Conservation (phyloP, 352 stramenopile genomes). For the Phytophthora sp. region DNA sequence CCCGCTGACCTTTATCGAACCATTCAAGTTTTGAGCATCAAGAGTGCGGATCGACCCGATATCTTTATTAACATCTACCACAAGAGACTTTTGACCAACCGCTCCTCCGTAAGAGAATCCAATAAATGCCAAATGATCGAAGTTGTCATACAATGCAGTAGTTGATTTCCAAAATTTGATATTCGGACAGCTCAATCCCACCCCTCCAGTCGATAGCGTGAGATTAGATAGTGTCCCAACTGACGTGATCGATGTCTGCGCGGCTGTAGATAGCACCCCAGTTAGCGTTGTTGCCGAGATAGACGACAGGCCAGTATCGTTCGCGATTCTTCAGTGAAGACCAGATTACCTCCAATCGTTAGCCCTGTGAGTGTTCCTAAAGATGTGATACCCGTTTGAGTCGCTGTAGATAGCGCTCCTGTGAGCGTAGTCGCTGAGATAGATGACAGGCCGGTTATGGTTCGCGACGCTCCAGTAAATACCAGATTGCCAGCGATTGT, state of each 20-base stretch:
- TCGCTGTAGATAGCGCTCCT: neutral
- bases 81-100: neutral
- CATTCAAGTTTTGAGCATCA: too few relatives aligned
- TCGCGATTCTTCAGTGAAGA: neutral
- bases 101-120: too few relatives aligned
- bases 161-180: neutral
- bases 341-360: neutral
- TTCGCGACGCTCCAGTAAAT: too few relatives aligned
- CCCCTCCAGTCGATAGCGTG: neutral
- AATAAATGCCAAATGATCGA: neutral
- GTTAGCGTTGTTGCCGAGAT: neutral
- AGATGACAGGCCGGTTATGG: neutral
- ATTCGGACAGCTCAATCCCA: neutral
- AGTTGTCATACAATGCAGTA: neutral
- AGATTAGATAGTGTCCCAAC: slow-evolving; percentile 1
- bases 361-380: neutral
- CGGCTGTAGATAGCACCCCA: too few relatives aligned
- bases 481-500: too few relatives aligned
- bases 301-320: neutral
- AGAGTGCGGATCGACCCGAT: too few relatives aligned
- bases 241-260: neutral
- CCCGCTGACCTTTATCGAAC: too few relatives aligned
- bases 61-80: slow-evolving; percentile 1
- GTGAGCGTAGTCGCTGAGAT: neutral
- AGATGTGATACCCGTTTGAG: neutral